These are phyloP conservation scores for Lactarius indigo DNA, from an alignment of 768 basidiomycete genomes.

Conservation along the genomic window DNA sequence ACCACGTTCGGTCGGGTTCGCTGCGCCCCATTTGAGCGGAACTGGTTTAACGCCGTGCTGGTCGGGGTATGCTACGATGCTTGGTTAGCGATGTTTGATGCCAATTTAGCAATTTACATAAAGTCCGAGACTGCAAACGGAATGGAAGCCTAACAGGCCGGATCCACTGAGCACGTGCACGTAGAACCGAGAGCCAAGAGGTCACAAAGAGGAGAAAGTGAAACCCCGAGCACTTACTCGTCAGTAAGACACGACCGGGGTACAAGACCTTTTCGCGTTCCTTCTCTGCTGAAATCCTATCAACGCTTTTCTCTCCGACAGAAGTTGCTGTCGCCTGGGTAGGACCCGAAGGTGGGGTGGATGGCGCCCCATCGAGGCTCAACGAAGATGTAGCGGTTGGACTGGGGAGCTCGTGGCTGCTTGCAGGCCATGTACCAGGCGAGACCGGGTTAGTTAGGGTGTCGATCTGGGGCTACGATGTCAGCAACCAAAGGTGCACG, in stretches of 20 bases:
- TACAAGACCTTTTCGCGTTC: slow-evolving; percentile 75
- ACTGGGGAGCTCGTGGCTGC: slow-evolving; percentile 34
- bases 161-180: background rate
- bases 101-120: background rate
- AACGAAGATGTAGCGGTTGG: slow-evolving; percentile 33
- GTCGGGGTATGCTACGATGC: slow-evolving; percentile 69
- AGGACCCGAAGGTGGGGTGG: slow-evolving; percentile 31
- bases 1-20: slow-evolving; percentile 62
- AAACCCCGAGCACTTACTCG: slow-evolving; percentile 52
- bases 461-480: slow-evolving; percentile 45
- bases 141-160: slow-evolving; percentile 1
- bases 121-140: slow-evolving; percentile 1
- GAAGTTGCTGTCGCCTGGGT: slow-evolving; percentile 18
- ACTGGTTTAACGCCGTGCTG: slow-evolving; percentile 84
- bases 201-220: slow-evolving; percentile 21
- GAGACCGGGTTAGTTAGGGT: slow-evolving; percentile 35
- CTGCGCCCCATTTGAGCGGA: slow-evolving; percentile 78
- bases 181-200: background rate
- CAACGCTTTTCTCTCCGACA: slow-evolving; percentile 20
- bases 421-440: slow-evolving; percentile 31
- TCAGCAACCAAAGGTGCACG: background rate
- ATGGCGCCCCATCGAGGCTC: slow-evolving; percentile 30
- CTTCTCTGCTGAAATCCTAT: slow-evolving; percentile 41
- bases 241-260: slow-evolving; percentile 77
- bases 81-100: slow-evolving; percentile 3